Evolutionary conservation across 305 asterid species (phyloP).

Genomic region (Fraxinus xanthoxyloides): DNA sequence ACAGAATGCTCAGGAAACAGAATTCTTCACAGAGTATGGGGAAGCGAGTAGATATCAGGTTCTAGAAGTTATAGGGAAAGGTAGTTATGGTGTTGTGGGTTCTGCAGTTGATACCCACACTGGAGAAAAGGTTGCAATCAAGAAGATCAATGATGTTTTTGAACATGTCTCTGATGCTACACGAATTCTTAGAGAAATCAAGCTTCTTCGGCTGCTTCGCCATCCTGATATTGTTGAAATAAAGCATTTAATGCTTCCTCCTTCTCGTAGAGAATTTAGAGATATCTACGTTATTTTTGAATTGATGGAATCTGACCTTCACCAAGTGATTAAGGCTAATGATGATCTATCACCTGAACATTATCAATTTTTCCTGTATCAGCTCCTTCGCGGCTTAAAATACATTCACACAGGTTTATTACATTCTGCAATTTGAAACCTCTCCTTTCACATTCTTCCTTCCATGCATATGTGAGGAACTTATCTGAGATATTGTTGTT

Average conservation of each 20-base stretch:
- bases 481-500: background rate
- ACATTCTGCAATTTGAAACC: background rate
- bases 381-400: conserved; percentile 19
- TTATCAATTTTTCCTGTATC: conserved; percentile 18
- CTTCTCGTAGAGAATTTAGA: conserved; percentile 22
- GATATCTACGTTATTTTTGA: conserved; percentile 22
- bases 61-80: conserved; percentile 23
- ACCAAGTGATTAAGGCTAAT: conserved; percentile 25
- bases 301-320: conserved; percentile 25
- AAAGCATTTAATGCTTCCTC: conserved; percentile 25
- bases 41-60: conserved; percentile 23
- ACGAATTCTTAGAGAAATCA: conserved; percentile 21
- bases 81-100: conserved; percentile 26
- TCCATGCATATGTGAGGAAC: background rate
- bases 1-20: conserved; percentile 13
- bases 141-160: conserved; percentile 22
- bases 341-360: conserved; percentile 19
- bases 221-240: conserved; percentile 25
- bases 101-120: conserved; percentile 20
- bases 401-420: conserved; percentile 20
- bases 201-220: conserved; percentile 24
- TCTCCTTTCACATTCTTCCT: background rate
- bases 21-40: conserved; percentile 21
- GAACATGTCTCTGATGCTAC: conserved; percentile 25
- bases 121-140: conserved; percentile 23